phyloP scores from a whole-genome alignment of 2,329 filamentous ascomycete genomes.

The Albifimbria verrucaria region DNA sequence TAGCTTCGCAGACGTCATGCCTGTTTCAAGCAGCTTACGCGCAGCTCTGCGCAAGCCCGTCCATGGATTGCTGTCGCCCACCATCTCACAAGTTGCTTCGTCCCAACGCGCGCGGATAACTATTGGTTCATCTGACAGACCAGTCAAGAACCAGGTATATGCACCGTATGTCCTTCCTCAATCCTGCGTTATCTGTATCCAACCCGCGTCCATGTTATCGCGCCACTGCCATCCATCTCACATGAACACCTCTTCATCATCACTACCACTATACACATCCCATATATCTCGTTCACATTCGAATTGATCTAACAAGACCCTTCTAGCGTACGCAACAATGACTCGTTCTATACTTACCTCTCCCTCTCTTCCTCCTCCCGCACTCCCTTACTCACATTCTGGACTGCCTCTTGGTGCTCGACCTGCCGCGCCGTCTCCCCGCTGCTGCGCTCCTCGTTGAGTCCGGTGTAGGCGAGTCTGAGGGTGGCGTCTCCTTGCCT shows the following conservation, averaged over 20 bases:
- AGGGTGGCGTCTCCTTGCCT: constrained; percentile 54
- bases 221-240: constrained; percentile 7
- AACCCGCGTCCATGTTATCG: constrained; percentile 17
- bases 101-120: not conserved
- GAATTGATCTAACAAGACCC: not conserved
- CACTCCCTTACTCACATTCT: constrained; percentile 56
- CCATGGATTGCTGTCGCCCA: not conserved
- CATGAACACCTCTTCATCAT: constrained; percentile 2
- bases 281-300: constrained; percentile 1
- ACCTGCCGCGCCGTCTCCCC: constrained; percentile 51
- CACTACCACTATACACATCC: constrained; percentile 1
- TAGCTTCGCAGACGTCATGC: too few relatives aligned
- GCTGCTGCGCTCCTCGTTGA: constrained; percentile 46
- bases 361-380: constrained; percentile 51
- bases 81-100: not conserved
- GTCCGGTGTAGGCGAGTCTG: constrained; percentile 48
- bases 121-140: not conserved
- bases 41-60: not conserved
- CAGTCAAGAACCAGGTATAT: constrained; percentile 31
- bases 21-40: not conserved
- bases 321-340: constrained; percentile 49
- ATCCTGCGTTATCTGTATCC: constrained; percentile 4
- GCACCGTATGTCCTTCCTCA: constrained; percentile 26
- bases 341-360: constrained; percentile 54
- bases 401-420: constrained; percentile 57